A percentile compares a stretch with the other conserved stretches of the same genome.
Conservation (phyloP, 306 rosid genomes). For the Heteromeles arbutifolia region DNA sequence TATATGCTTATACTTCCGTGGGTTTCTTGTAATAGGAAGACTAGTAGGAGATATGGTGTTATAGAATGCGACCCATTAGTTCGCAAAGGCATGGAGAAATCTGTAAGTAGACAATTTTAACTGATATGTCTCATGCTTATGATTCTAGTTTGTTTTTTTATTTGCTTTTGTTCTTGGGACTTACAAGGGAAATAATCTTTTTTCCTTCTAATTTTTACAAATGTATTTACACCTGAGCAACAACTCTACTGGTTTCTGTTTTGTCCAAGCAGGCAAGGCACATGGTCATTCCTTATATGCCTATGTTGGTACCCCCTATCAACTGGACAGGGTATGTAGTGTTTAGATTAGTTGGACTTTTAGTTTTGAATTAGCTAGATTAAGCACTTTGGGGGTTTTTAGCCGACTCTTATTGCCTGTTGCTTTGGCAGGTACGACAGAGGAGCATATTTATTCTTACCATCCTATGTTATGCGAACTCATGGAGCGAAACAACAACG, state of each 20-base stretch:
- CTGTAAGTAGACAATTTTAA: constrained; percentile 48
- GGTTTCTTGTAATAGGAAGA: constrained; percentile 44
- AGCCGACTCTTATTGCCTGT: not conserved
- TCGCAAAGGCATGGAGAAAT: constrained; percentile 67
- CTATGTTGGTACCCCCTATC: constrained; percentile 89
- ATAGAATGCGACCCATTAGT: constrained; percentile 82
- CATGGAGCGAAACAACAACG: constrained; percentile 97
- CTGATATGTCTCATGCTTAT: not conserved
- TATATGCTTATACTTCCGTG: not conserved
- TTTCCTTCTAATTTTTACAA: not conserved
- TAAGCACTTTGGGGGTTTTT: not conserved
- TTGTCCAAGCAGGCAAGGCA: constrained; percentile 72
- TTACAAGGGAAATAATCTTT: not conserved
- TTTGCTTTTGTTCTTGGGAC: not conserved
- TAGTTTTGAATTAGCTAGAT: not conserved
- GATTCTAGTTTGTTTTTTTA: not conserved
- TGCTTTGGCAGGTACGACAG: constrained; percentile 60
- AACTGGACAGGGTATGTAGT: constrained; percentile 76
- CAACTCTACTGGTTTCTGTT: constrained; percentile 18
- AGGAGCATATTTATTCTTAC: constrained; percentile 89
- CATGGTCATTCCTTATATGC: constrained; percentile 98
- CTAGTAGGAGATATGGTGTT: constrained; percentile 75
- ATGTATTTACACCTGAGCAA: constrained; percentile 1
- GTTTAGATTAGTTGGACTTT: not conserved
- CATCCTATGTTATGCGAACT: constrained; percentile 85